Base-by-base conservation (phyloP, 2,329 filamentous ascomycete genomes). In the Ophiostoma quercus region DNA sequence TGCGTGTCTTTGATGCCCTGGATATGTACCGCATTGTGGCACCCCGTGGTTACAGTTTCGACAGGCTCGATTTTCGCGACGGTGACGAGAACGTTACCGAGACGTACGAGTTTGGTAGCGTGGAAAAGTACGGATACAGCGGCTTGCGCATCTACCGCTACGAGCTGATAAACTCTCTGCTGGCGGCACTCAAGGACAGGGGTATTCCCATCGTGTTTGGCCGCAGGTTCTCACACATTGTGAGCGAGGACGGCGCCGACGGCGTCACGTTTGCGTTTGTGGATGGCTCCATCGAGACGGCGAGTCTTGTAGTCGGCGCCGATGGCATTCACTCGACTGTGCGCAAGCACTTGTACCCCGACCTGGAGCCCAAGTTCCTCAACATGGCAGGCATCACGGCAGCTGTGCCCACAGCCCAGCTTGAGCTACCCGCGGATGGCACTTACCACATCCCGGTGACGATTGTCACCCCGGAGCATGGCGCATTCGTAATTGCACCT, bases 91-190 rank as follows among this genome's bases (percentile, higher is more conserved):
- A 57, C 51, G 22, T 57, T 12, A 57, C 51, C 22, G 51, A 57
- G 51, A 57, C 51, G 51, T 57, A 57, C 51, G 51, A 57, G 51
- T 57, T 57, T 57, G 51, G 51, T 14, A 14, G 51, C 11, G 22
- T 25, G n/a, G n/a, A 57, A 25, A 57, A 25, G 51, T 57, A 57
- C 4, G 51, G 51, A 22, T 57, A 57, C n/a, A 57, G 51, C 8
- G 51, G 51, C 22, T n/a, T 57, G 51, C 51, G 51, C n/a, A 57
- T 57, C 51, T 57, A 57, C 51, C 19, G 22, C n/a, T 57, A 57
- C 3, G 22, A 25, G 51, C 51, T 57, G 6, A 57, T 57, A 22
- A 57, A 57, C 12, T n/a, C 51, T 22, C 51, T 57, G 0, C 4
- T 57, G 51, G 51, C 22, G 22, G 9, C n/a, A 25, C 9, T 57